Percentiles rank a stretch among this genome's conserved stretches.
These are phyloP conservation scores for Aristolochia fimbriata DNA, from an alignment of 164 flowering plant species.

Conservation along the genomic window DNA sequence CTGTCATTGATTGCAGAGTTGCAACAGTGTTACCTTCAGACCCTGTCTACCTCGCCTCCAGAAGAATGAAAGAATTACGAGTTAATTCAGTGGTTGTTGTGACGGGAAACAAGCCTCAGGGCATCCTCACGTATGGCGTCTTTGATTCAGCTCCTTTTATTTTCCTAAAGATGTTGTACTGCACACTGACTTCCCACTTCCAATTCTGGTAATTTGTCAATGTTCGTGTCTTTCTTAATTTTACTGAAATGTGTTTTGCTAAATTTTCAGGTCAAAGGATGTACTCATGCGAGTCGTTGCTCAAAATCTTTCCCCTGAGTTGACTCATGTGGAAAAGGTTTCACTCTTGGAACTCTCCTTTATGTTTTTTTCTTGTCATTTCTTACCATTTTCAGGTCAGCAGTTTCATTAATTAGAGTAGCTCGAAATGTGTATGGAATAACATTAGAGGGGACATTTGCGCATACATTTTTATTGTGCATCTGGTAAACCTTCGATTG, in stretches of 20 bases:
- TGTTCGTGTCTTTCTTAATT: background rate
- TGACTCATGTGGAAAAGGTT: slow-evolving; percentile 94
- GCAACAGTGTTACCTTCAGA: slow-evolving; percentile 78
- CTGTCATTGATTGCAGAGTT: slow-evolving; percentile 40
- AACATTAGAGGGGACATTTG: no score
- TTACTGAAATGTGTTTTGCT: background rate
- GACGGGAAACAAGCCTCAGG: slow-evolving; percentile 72
- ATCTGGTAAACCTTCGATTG: no score
- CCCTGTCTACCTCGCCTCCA: slow-evolving; percentile 81
- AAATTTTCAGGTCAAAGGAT: slow-evolving; percentile 75
- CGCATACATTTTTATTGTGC: no score
- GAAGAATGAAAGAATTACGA: slow-evolving; percentile 74
- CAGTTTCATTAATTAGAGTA: no score
- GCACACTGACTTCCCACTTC: background rate
- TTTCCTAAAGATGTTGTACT: background rate
- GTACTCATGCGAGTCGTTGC: slow-evolving; percentile 95
- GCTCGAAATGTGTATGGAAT: no score
- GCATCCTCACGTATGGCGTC: slow-evolving; percentile 79
- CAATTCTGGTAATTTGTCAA: background rate
- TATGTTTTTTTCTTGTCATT: background rate
- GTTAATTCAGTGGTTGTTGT: slow-evolving; percentile 64
- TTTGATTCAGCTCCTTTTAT: slow-evolving; percentile 5
- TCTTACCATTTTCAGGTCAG: background rate
- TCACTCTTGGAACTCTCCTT: background rate
- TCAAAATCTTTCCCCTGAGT: slow-evolving; percentile 86